A percentile compares a stretch with the other conserved stretches of the same genome.
Evolutionary conservation across 345 rosid genomes (phyloP).

Genomic region (Gossypium longicalyx): DNA sequence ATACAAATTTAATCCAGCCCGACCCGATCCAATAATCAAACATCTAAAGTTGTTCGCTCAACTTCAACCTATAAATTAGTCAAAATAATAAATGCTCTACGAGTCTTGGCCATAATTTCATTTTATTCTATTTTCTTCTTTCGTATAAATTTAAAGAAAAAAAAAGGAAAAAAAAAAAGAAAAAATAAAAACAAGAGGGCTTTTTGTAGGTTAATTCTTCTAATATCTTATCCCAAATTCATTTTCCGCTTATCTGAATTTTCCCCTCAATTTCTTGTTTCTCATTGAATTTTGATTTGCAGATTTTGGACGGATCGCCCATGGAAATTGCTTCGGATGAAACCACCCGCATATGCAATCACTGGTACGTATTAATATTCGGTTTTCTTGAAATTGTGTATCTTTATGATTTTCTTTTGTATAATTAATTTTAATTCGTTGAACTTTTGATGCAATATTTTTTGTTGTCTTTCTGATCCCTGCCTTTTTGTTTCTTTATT

Average conservation of each 20-base stretch:
- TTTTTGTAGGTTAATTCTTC: slow-evolving; percentile 9
- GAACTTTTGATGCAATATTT: not conserved
- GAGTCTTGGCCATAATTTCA: not conserved
- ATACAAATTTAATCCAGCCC: not conserved
- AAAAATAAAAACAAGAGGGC: not conserved
- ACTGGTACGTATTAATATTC: slow-evolving; percentile 50
- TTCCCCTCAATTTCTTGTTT: not conserved
- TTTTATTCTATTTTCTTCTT: not conserved
- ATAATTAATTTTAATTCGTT: not conserved
- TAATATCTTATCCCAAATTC: not conserved
- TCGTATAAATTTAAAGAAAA: not conserved
- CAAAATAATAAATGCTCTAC: not conserved
- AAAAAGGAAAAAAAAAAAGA: not conserved
- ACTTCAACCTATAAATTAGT: not conserved
- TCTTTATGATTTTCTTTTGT: not conserved
- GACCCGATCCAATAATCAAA: not conserved
- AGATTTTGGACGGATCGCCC: slow-evolving; percentile 26
- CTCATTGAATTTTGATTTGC: not conserved
- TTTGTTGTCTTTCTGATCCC: not conserved
- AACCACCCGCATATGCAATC: slow-evolving; percentile 59
- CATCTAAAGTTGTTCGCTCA: not conserved
- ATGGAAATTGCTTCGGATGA: slow-evolving; percentile 71
- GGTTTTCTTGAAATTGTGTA: not conserved
- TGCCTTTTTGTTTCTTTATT: not conserved
- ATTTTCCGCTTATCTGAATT: not conserved